A percentile compares a stretch with the other conserved stretches of the same genome.
Evolutionary conservation across 2,329 filamentous ascomycete species (phyloP).

Genomic region (Paecilomyces fulvus): DNA sequence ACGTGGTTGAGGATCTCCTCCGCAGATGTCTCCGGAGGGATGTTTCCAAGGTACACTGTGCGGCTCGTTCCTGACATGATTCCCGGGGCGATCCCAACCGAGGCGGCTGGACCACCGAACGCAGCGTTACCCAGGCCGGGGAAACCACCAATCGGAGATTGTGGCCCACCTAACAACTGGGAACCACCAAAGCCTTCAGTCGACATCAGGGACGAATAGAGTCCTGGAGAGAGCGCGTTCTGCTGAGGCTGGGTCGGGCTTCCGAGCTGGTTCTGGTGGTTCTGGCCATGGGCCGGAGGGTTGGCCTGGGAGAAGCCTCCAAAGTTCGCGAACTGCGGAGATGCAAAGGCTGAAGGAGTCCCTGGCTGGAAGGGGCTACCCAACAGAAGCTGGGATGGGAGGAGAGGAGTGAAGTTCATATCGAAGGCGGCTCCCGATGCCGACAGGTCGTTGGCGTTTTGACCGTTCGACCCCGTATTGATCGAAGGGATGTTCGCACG

Average conservation of each 20-base stretch:
- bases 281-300: slow-evolving; percentile 45
- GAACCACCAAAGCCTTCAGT: slow-evolving; percentile 74
- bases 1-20: slow-evolving; percentile 97
- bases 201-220: slow-evolving; percentile 78
- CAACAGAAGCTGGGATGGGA: slow-evolving; percentile 88
- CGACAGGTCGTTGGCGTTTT: slow-evolving; percentile 63
- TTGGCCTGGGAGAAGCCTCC: slow-evolving; percentile 63
- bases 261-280: slow-evolving; percentile 52
- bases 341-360: slow-evolving; percentile 80
- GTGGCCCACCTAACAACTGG: slow-evolving; percentile 70
- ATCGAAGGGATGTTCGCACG: slow-evolving; percentile 80
- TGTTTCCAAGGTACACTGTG: slow-evolving; percentile 96
- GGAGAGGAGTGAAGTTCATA: slow-evolving; percentile 95
- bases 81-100: slow-evolving; percentile 67
- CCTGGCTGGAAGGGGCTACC: slow-evolving; percentile 96
- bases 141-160: slow-evolving; percentile 77
- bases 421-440: slow-evolving; percentile 85
- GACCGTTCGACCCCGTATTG: slow-evolving; percentile 65
- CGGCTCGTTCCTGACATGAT: slow-evolving; percentile 85
- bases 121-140: slow-evolving; percentile 52
- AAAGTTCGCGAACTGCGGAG: slow-evolving; percentile 83
- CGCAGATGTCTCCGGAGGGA: slow-evolving; percentile 91
- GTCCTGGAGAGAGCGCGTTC: slow-evolving; percentile 62
- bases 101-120: slow-evolving; percentile 60
- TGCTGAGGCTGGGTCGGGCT: slow-evolving; percentile 68